Conservation (phyloP, 495 filamentous ascomycete genomes). For the Aspergillus haitiensis region DNA sequence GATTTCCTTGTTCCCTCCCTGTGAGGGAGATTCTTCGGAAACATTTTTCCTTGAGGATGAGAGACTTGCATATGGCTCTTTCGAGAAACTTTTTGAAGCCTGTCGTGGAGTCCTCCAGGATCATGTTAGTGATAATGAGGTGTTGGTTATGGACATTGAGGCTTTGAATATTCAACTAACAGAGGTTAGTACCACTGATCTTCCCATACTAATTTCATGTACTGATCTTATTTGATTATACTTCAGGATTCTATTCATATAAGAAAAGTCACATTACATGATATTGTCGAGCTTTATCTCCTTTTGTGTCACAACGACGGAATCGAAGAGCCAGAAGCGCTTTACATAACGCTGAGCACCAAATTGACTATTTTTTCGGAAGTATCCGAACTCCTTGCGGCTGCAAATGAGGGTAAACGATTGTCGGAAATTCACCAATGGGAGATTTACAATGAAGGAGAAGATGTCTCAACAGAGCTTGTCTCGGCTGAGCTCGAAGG, state of each 20-base stretch:
- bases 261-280: slow-evolving; percentile 49
- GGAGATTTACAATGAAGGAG: slow-evolving; percentile 38
- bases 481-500: slow-evolving; percentile 24
- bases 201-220: neutral
- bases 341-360: slow-evolving; percentile 56
- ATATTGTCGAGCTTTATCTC: slow-evolving; percentile 59
- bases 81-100: slow-evolving; percentile 61
- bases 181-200: slow-evolving; percentile 57
- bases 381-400: slow-evolving; percentile 51
- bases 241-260: slow-evolving; percentile 47
- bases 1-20: slow-evolving; percentile 70
- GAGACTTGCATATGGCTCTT: slow-evolving; percentile 53
- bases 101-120: slow-evolving; percentile 66
- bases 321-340: slow-evolving; percentile 49
- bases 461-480: slow-evolving; percentile 25
- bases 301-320: slow-evolving; percentile 62
- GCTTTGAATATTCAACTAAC: slow-evolving; percentile 67
- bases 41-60: slow-evolving; percentile 74
- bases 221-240: neutral
- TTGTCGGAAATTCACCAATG: slow-evolving; percentile 53
- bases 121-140: slow-evolving; percentile 65
- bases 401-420: slow-evolving; percentile 58
- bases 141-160: slow-evolving; percentile 67
- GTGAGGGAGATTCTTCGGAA: slow-evolving; percentile 62
- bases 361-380: slow-evolving; percentile 43